Percentiles rank a stretch among this genome's conserved stretches.
Evolutionary conservation across 208 protist genomes (phyloP).

Genomic region (Balamuthia mandrillaris): DNA sequence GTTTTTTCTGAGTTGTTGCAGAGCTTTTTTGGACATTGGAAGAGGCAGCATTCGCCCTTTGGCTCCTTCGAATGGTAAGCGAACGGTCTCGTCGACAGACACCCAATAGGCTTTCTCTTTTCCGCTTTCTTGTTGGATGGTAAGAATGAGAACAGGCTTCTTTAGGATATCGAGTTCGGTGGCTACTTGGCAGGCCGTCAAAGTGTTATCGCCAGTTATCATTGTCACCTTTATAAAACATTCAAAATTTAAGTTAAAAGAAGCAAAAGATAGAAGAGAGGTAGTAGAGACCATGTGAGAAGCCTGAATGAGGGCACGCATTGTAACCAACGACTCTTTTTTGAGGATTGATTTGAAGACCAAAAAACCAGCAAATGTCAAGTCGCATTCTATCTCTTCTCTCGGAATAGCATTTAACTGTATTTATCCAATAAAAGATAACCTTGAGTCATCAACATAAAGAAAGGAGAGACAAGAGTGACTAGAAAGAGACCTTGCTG

Average conservation of each 20-base stretch:
- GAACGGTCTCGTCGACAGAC: too few relatives aligned
- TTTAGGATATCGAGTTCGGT: slow-evolving; percentile 65
- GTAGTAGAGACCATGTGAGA: slow-evolving; percentile 45
- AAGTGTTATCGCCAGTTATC: slow-evolving; percentile 96
- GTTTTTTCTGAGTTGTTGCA: too few relatives aligned
- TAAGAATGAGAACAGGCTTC: slow-evolving; percentile 23
- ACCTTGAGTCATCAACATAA: background rate
- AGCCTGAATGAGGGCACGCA: slow-evolving; percentile 76
- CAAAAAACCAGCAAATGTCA: slow-evolving; percentile 93
- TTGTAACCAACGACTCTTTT: slow-evolving; percentile 80
- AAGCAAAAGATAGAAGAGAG: background rate
- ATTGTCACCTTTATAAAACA: slow-evolving; percentile 77
- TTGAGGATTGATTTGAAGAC: slow-evolving; percentile 92
- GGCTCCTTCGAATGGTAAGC: too few relatives aligned
- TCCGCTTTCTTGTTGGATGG: too few relatives aligned
- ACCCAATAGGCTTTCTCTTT: too few relatives aligned
- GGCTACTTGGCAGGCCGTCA: slow-evolving; percentile 94
- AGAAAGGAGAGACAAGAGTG: background rate
- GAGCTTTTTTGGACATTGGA: too few relatives aligned
- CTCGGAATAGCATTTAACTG: slow-evolving; percentile 70
- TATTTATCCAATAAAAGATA: too few relatives aligned
- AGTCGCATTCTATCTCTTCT: slow-evolving; percentile 81
- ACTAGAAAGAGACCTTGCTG: background rate
- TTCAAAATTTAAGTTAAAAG: background rate
- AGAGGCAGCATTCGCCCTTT: too few relatives aligned